Evolutionary conservation across 768 basidiomycete genomes (phyloP).

Genomic region (Mycena galericulata): DNA sequence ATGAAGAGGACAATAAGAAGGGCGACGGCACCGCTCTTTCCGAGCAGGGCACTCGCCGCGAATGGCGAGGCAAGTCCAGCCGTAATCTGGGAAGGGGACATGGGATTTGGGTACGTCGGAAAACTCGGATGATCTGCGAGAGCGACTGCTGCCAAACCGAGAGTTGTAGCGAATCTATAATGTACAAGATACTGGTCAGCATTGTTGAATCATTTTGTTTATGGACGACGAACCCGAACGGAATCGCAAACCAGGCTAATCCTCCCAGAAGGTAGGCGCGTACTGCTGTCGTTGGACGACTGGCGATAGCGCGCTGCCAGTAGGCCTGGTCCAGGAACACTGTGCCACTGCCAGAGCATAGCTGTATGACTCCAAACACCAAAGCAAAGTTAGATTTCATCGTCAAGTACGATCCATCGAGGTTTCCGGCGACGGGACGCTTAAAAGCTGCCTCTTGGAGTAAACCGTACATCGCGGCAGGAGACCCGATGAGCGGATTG

Average conservation of each 20-base stretch:
- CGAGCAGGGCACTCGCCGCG: conserved; percentile 59
- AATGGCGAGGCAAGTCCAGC: conserved; percentile 61
- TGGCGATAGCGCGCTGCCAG: conserved; percentile 69
- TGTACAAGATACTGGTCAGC: not conserved
- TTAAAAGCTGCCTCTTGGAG: conserved; percentile 57
- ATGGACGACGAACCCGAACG: conserved; percentile 56
- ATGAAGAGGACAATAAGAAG: conserved; percentile 58
- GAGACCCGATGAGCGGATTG: conserved; percentile 41
- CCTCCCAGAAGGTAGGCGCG: conserved; percentile 67
- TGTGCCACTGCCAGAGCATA: conserved; percentile 14
- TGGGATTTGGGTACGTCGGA: conserved; percentile 63
- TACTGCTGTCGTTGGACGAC: conserved; percentile 61
- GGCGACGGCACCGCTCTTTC: conserved; percentile 57
- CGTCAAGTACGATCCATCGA: conserved; percentile 65
- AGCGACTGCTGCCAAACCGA: conserved; percentile 22
- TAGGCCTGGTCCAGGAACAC: conserved; percentile 49
- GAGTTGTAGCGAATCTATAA: conserved; percentile 48
- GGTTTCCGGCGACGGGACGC: conserved; percentile 62
- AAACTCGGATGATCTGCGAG: conserved; percentile 54
- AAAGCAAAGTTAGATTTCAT: conserved; percentile 64
- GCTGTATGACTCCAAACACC: conserved; percentile 47
- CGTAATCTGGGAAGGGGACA: conserved; percentile 51
- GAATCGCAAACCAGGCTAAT: conserved; percentile 69
- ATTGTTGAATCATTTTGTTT: no score
- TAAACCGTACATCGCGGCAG: conserved; percentile 56